phyloP scores from a whole-genome alignment of 2,329 filamentous ascomycete genomes.

The Cladosporium halotolerans region DNA sequence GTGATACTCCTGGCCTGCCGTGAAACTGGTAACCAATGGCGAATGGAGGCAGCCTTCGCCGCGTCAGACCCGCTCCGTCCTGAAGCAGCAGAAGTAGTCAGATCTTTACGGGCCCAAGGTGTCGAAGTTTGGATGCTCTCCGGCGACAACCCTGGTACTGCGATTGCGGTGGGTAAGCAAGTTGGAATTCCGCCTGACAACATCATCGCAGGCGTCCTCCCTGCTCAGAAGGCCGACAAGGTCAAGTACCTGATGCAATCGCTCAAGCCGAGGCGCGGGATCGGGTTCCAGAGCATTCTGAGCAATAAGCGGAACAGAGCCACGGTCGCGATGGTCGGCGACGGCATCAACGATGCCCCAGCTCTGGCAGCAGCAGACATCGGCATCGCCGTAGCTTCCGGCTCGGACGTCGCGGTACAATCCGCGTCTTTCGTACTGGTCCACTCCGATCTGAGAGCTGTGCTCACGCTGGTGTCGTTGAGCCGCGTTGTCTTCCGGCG shows the following conservation, averaged over 20 bases:
- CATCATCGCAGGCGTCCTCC: slow-evolving; percentile 81
- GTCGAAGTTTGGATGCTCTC: slow-evolving; percentile 87
- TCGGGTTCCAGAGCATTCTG: slow-evolving; percentile 17
- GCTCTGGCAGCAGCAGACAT: slow-evolving; percentile 75
- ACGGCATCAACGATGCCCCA: slow-evolving; percentile 81
- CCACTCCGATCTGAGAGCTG: slow-evolving; percentile 56
- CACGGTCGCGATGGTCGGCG: slow-evolving; percentile 76
- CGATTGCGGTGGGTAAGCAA: slow-evolving; percentile 66
- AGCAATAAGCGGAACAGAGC: slow-evolving; percentile 31
- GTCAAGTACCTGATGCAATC: slow-evolving; percentile 46
- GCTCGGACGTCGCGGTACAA: slow-evolving; percentile 76
- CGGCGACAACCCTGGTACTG: slow-evolving; percentile 83
- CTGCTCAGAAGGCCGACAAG: slow-evolving; percentile 71
- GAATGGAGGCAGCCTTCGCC: slow-evolving; percentile 61
- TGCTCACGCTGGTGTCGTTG: slow-evolving; percentile 68
- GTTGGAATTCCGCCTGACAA: slow-evolving; percentile 68
- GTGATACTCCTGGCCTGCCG: slow-evolving; percentile 35
- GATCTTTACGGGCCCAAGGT: slow-evolving; percentile 49
- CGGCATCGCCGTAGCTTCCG: slow-evolving; percentile 73
- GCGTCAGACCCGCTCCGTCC: slow-evolving; percentile 75
- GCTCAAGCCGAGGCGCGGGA: slow-evolving; percentile 6
- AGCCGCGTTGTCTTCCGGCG: slow-evolving; percentile 66
- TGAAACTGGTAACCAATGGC: slow-evolving; percentile 42
- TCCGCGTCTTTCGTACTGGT: slow-evolving; percentile 77
- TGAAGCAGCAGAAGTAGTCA: slow-evolving; percentile 48